phyloP scores from a whole-genome alignment of 228 moss, liverwort and hornwort species.

The Sphagnum magellanicum region DNA sequence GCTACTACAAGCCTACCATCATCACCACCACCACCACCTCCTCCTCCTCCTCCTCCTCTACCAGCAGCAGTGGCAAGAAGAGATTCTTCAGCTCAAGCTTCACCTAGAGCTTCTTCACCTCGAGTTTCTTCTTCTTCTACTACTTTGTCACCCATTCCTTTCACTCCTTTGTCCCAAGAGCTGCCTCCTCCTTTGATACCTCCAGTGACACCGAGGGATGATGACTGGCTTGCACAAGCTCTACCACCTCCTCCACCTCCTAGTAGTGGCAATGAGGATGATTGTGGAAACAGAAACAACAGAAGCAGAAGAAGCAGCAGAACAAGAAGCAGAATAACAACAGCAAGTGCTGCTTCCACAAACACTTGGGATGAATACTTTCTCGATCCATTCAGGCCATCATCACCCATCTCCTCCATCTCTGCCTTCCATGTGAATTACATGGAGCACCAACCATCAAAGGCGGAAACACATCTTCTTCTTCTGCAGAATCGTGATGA shows the following conservation, averaged over 20 bases:
- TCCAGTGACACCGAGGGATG: constrained; percentile 30
- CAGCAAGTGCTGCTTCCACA: constrained; percentile 19
- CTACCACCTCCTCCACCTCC: constrained; percentile 5
- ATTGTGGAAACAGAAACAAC: too few species aligned
- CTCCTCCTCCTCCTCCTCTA: too few species aligned
- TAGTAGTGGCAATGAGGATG: constrained; percentile 8
- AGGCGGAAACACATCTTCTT: constrained; percentile 15
- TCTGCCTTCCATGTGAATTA: constrained; percentile 11
- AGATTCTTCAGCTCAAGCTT: too few species aligned
- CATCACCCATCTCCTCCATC: constrained; percentile 18
- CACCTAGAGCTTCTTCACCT: too few species aligned
- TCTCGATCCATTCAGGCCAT: constrained; percentile 58
- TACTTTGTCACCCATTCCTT: constrained; percentile 12
- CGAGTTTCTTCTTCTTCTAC: too few species aligned
- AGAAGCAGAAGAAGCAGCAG: too few species aligned
- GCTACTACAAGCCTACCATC: neutral
- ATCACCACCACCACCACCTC: too few species aligned
- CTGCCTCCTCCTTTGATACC: constrained; percentile 26
- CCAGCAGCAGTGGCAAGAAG: too few species aligned
- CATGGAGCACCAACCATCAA: constrained; percentile 32
- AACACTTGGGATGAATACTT: constrained; percentile 65
- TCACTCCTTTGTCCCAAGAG: constrained; percentile 39
- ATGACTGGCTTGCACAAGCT: constrained; percentile 28
- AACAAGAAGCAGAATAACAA: too few species aligned
- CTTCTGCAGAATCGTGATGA: neutral